Conservation (phyloP, 106 monocot genomes). For the Allium sativum region DNA sequence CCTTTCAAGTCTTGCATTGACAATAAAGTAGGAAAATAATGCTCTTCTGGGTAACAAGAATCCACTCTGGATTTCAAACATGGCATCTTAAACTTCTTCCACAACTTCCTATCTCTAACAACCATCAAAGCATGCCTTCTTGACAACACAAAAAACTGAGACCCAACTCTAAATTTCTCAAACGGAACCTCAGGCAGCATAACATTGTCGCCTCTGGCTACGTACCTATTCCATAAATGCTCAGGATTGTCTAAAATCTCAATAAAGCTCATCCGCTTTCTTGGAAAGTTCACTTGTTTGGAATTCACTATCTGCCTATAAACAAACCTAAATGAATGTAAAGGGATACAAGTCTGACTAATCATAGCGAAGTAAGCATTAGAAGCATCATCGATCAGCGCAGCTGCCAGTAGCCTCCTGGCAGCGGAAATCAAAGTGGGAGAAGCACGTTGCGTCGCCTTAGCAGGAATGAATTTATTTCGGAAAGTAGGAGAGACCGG, state of each 20-base stretch:
- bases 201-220: constrained; percentile 57
- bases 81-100: constrained; percentile 78
- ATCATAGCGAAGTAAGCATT: constrained; percentile 82
- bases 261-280: constrained; percentile 47
- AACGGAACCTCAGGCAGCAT: constrained; percentile 92
- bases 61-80: constrained; percentile 39
- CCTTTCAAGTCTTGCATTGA: constrained; percentile 67
- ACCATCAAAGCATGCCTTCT: constrained; percentile 67
- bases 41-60: constrained; percentile 96
- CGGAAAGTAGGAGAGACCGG: constrained; percentile 31
- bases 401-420: constrained; percentile 75
- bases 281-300: background rate
- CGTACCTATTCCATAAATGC: constrained; percentile 40
- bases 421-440: constrained; percentile 90
- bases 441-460: constrained; percentile 70
- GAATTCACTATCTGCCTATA: constrained; percentile 35
- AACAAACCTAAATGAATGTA: constrained; percentile 62
- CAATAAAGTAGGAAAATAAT: constrained; percentile 88
- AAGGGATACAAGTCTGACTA: constrained; percentile 78
- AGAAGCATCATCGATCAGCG: constrained; percentile 66
- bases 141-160: constrained; percentile 83
- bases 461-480: constrained; percentile 51
- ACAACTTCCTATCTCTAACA: constrained; percentile 57
- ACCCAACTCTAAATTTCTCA: constrained; percentile 58
- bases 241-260: constrained; percentile 52